phyloP scores from a whole-genome alignment of 2,329 filamentous ascomycete species.

The Trichoderma polysporum region DNA sequence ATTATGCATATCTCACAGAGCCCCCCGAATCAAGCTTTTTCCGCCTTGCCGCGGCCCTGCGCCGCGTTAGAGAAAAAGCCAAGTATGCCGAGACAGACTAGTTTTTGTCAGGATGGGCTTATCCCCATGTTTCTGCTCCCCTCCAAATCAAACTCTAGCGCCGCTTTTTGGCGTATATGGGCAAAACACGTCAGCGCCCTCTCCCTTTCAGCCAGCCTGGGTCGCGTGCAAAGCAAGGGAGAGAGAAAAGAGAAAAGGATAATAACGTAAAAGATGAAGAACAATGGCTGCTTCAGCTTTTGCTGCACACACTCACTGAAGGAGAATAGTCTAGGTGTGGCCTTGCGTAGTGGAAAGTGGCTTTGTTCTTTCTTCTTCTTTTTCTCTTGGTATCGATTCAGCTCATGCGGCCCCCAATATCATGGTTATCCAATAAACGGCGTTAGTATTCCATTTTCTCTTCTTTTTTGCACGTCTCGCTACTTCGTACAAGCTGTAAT shows the following conservation, averaged over 20 bases:
- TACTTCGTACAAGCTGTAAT: background rate
- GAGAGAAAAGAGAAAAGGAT: background rate
- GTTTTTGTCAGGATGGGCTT: background rate
- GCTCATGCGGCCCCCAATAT: background rate
- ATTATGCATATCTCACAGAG: constrained; percentile 17
- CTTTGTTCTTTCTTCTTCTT: background rate
- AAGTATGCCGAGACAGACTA: constrained; percentile 16
- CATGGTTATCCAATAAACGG: background rate
- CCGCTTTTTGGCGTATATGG: background rate
- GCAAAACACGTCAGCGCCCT: constrained; percentile 8
- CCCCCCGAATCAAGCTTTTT: constrained; percentile 17
- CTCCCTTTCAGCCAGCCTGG: constrained; percentile 1
- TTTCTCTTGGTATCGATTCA: background rate
- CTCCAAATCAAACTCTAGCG: constrained; percentile 14
- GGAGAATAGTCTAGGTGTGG: background rate
- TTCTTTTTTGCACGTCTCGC: background rate
- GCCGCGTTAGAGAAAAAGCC: constrained; percentile 18
- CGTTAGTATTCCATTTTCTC: background rate
- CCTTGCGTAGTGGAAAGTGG: background rate
- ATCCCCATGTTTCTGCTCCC: background rate
- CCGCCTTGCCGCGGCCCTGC: background rate
- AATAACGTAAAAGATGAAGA: too few relatives aligned
- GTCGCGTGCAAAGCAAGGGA: background rate
- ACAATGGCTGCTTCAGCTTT: background rate
- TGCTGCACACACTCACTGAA: background rate